Evolutionary conservation across 2,329 filamentous ascomycete species (phyloP).

Genomic region (Calonectria pteridis): DNA sequence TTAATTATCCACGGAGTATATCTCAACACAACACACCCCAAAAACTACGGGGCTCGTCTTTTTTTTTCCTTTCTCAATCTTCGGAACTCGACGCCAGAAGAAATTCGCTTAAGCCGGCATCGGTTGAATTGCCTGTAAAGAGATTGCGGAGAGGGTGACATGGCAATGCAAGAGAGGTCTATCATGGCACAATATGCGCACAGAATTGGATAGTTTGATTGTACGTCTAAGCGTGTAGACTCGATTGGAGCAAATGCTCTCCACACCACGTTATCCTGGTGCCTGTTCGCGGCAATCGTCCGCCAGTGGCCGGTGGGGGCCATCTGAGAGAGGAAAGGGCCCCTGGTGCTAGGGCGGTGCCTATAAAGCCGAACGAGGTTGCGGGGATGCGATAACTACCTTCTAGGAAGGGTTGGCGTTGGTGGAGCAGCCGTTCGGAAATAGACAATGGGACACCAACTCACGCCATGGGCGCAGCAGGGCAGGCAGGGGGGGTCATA

Average conservation of each 20-base stretch:
- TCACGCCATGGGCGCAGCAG: background rate
- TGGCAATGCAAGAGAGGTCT: background rate
- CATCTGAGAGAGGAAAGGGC: background rate
- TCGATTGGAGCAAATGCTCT: background rate
- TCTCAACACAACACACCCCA: background rate
- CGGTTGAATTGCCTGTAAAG: background rate
- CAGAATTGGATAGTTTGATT: background rate
- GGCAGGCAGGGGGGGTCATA: background rate
- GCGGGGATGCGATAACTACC: background rate
- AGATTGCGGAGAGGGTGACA: background rate
- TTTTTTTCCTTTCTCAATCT: background rate
- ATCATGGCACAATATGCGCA: background rate
- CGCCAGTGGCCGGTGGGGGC: background rate
- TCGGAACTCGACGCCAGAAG: background rate
- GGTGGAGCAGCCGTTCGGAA: background rate
- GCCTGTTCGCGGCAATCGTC: background rate
- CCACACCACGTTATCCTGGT: background rate
- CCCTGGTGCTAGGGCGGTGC: background rate
- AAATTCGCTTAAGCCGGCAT: background rate
- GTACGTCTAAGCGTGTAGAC: background rate
- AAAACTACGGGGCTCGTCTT: background rate
- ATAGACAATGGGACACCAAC: background rate
- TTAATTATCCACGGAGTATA: background rate
- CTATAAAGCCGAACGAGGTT: background rate
- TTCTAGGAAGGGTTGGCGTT: slow-evolving; percentile 6